Conservation (phyloP, 768 basidiomycete species). For the Goffeauzyma gilvescens region DNA sequence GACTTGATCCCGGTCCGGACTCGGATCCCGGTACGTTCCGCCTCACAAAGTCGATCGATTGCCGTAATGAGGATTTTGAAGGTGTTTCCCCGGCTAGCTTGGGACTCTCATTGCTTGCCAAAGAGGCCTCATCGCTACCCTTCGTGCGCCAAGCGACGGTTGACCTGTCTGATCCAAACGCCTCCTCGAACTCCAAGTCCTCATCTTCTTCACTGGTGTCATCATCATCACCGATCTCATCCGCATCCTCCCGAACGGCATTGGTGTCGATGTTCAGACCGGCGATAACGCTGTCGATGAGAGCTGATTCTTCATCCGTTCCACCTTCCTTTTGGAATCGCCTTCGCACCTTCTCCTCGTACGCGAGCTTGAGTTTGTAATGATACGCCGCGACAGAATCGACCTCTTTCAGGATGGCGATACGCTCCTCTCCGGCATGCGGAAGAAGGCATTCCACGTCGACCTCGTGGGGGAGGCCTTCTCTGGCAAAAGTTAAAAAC, state of each 20-base stretch:
- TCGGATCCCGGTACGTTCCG: neutral
- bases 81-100: too few relatives aligned
- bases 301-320: constrained; percentile 63
- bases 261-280: constrained; percentile 69
- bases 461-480: constrained; percentile 55
- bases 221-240: constrained; percentile 51
- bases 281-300: constrained; percentile 61
- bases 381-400: constrained; percentile 81
- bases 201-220: constrained; percentile 28
- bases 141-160: too few relatives aligned
- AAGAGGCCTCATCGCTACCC: too few relatives aligned
- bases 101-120: too few relatives aligned
- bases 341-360: constrained; percentile 77
- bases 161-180: constrained; percentile 6
- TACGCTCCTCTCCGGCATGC: constrained; percentile 56
- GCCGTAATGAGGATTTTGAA: neutral
- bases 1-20: neutral
- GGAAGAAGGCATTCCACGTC: constrained; percentile 81
- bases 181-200: constrained; percentile 16
- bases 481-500: constrained; percentile 74
- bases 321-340: constrained; percentile 52
- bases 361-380: constrained; percentile 77
- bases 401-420: constrained; percentile 58
- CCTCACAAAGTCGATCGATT: neutral
- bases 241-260: constrained; percentile 37